Evolutionary conservation across 2,329 filamentous ascomycete genomes (phyloP), one percentile per base, ranked within the genome.

Genomic region (Ophiocordyceps robertsii): DNA sequence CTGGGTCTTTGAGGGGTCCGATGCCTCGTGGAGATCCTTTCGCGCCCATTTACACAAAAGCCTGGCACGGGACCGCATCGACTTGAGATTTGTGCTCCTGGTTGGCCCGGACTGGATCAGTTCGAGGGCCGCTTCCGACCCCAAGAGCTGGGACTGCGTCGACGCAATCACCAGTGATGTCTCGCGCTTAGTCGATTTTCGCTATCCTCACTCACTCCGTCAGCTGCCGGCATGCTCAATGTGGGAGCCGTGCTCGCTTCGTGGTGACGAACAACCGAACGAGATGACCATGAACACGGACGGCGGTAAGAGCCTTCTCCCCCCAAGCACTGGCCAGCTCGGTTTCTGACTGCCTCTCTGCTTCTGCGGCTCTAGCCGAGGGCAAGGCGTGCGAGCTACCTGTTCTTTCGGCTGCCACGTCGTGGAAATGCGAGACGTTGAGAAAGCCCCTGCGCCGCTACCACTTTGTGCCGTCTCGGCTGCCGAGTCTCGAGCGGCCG

Each of bases 101-200:
- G 47, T 47, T 5, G 56, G 54, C 0, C 55, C 55, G 0, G 55
- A 59, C 37, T 46, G 44, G 35, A 44, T 58, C 13, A 49, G 46
- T 1, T 33, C 41, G 0, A 42, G 33, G 0, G 35, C 43, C 1
- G 38, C 51, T 0, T 44, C 45, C 6, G 46, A 51, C 9, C 50
- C 50, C 1, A 37, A 16, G 13, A 44, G 43, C 4, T 58, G 54
- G 55, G 42, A 43, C 1, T 59, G 54, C 4, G 16, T 38, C 1
- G 51, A 57, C 12, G 33, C 44, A 1, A 45, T 58, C 29, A 56
- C 53, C 0, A 50, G 49, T 12, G 53, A 59, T 13, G 19, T 56
- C 2, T 56, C 53, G 0, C 47, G 54, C 0, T 41, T 49, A 0
- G 53, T 53, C 0, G 51, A 56, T 29, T 59, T 58, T 50, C 44